Base-by-base conservation (phyloP, 2,329 filamentous ascomycete species). In the Xylariaceae sp. region DNA sequence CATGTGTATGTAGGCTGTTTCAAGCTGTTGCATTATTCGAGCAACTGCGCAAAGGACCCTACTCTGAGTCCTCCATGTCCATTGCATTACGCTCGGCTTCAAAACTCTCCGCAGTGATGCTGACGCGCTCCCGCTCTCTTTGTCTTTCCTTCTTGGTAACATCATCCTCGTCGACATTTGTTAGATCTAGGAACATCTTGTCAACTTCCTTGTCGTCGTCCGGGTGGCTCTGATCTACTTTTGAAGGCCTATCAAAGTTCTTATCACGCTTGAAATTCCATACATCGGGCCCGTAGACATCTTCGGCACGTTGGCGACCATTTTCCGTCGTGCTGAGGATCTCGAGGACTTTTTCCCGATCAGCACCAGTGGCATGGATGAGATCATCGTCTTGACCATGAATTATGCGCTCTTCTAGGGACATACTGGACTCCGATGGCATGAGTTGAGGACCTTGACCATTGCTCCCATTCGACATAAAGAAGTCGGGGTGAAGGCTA, bases 121-220 rank as follows among this genome's bases (percentile, higher is more conserved):
- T 60, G 1, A 67, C 62, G 13, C 64, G 67, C 52, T 67, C 74
- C 50, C 65, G 78, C 24, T 63, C 64, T 30, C 56, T 62, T 44
- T 59, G 62, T 36, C 61, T 56, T 18, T 65, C 64, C 50, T 68
- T 72, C 61, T 76, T 77, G 8, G 57, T 46, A 51, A 67, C 48
- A 0, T 81, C 79, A 20, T 76, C 59, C 6, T 61, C 73, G 10
- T 81, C 77, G 13, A 78, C 74, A 53, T 82, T 81, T 3, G 79
- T 81, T 59, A 83, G 74, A 36, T 82, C 80, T 37, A 77, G 73
- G 63, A 83, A 82, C 78, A 83, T 82, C 59, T 77, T 77, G 50
- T 81, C 78, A 3, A 80, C 78, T 21, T 77, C 79, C 36, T 73
- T 74, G 20, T 75, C 74, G 27, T 75, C 73, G 15, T 79, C 78